Conservation (phyloP, 2,329 filamentous ascomycete species). For the Camillea tinctor region DNA sequence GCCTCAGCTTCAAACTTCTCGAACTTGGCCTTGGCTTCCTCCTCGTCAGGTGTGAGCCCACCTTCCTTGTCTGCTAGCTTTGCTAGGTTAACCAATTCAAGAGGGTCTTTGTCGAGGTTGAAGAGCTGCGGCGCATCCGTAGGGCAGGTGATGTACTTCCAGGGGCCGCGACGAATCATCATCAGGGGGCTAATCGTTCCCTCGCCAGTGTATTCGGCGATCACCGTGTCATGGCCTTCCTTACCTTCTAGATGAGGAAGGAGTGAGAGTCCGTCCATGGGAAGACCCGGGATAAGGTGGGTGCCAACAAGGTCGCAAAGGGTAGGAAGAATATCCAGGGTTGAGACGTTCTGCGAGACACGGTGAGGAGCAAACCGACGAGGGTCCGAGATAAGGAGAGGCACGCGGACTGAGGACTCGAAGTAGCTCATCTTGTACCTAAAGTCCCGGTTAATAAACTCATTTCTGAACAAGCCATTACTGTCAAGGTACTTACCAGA, state of each 20-base stretch:
- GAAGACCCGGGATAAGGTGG: slow-evolving; percentile 66
- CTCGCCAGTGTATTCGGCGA: slow-evolving; percentile 93
- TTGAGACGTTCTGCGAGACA: slow-evolving; percentile 82
- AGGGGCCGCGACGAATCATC: slow-evolving; percentile 87
- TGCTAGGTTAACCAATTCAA: slow-evolving; percentile 74
- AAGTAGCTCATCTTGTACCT: slow-evolving; percentile 96
- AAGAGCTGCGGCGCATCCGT: slow-evolving; percentile 82
- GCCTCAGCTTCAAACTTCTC: slow-evolving; percentile 73
- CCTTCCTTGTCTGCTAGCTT: slow-evolving; percentile 40
- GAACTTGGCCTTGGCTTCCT: slow-evolving; percentile 50
- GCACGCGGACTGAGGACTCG: slow-evolving; percentile 85
- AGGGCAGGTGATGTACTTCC: slow-evolving; percentile 89
- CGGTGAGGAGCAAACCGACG: slow-evolving; percentile 71
- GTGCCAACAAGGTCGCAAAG: slow-evolving; percentile 79
- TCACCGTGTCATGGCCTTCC: slow-evolving; percentile 79
- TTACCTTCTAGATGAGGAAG: slow-evolving; percentile 71
- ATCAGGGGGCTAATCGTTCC: slow-evolving; percentile 85
- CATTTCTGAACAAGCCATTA: background rate
- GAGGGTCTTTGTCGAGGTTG: slow-evolving; percentile 72
- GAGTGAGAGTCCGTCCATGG: slow-evolving; percentile 81
- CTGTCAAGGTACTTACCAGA: slow-evolving; percentile 59
- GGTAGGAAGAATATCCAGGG: slow-evolving; percentile 85
- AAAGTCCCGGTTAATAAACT: slow-evolving; percentile 4
- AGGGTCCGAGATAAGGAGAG: slow-evolving; percentile 81
- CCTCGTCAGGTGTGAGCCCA: slow-evolving; percentile 41